Percentiles rank a stretch among this genome's conserved stretches.
phyloP scores from a whole-genome alignment of 2,329 filamentous ascomycete species.

The Curvularia sp. region DNA sequence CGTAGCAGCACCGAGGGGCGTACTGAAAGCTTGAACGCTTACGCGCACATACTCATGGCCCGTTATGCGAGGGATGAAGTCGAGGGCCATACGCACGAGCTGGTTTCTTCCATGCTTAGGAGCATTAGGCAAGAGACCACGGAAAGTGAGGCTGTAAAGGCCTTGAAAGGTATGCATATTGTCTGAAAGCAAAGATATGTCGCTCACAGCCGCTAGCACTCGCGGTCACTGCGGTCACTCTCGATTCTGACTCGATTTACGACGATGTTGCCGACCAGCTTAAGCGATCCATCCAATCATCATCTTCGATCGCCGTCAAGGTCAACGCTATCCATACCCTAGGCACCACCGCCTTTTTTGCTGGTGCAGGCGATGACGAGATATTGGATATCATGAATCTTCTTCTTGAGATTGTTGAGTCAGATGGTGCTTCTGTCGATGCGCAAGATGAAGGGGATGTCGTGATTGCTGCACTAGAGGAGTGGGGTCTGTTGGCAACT shows the following conservation, averaged over 20 bases:
- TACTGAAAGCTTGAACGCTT: conserved; percentile 68
- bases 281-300: conserved; percentile 70
- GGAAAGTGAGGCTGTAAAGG: conserved; percentile 72
- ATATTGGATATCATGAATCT: conserved; percentile 76
- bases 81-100: conserved; percentile 64
- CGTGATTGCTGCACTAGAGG: conserved; percentile 76
- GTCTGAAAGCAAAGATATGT: background rate
- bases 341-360: conserved; percentile 75
- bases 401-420: conserved; percentile 78
- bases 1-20: conserved; percentile 75
- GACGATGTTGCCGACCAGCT: conserved; percentile 66
- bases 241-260: conserved; percentile 70
- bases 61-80: conserved; percentile 72
- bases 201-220: conserved; percentile 59
- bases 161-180: conserved; percentile 64
- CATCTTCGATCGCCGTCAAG: conserved; percentile 70
- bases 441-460: conserved; percentile 74
- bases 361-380: conserved; percentile 73
- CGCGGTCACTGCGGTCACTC: conserved; percentile 72
- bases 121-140: conserved; percentile 74
- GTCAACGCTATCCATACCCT: conserved; percentile 76
- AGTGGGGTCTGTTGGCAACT: conserved; percentile 82
- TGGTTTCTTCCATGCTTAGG: conserved; percentile 71
- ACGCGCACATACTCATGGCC: conserved; percentile 70
- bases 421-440: conserved; percentile 75